Base-by-base conservation (phyloP, 2,329 filamentous ascomycete species). In the Berkeleyomyces basicola region DNA sequence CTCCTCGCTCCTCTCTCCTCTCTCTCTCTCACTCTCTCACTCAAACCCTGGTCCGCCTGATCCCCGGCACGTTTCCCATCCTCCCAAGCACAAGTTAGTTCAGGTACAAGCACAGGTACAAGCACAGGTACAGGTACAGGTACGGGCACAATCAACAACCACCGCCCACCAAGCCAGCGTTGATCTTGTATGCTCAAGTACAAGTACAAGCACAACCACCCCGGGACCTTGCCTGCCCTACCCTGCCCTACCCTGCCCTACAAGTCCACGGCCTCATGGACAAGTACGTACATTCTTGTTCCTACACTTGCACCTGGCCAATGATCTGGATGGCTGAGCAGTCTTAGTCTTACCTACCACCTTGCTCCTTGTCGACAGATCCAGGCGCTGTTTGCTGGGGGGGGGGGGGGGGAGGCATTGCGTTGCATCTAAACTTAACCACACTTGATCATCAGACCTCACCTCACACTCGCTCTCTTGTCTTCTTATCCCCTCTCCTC, bases 391-490 rank as follows among this genome's bases (percentile, higher is more conserved):
- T 16, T 39, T 55, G 36, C 51, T n/a, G 51, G 51, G 51, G 51
- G 51, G 39, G 51, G 47, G 23, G 23, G 23, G 23, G 23, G 23
- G 2, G 2, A 2, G 23, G 23, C 23, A 23, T 23, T 23, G 23
- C 23, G 51, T 55, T 39, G 51, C 51, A 55, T 55, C 51, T 55
- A 55, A 39, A 39, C 51, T 55, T 55, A 55, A 55, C 51, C 33
- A 36, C 16, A 55, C 51, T 55, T 55, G 51, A 16, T 55, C 51
- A 55, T 55, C 31, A 55, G 51, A 55, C 51, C 51, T 16, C 16
- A 55, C 51, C 23, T 23, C 23, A 23, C 23, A 23, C 23, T 23
- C 23, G 23, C 23, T 46, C 4, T 46, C 9, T 46, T 46, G 16
- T 46, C 16, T 46, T 46, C 16, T 46, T 47, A 47, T 47, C 31